Evolutionary conservation across 2,329 filamentous ascomycete species (phyloP).

Genomic region (Hypomyces perniciosus): DNA sequence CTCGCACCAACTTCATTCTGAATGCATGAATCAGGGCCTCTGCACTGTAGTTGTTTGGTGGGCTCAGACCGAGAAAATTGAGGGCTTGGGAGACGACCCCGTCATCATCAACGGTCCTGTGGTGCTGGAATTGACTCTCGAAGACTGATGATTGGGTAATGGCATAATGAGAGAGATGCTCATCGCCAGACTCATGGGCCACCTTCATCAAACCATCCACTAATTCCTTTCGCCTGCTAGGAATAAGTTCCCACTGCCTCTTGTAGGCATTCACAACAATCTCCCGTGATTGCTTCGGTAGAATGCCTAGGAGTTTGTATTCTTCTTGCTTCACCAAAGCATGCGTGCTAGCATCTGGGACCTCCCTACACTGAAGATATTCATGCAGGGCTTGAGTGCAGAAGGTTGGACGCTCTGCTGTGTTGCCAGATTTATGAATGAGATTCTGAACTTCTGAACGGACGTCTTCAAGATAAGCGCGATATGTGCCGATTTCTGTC

Average conservation of each 20-base stretch:
- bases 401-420: constrained; percentile 24
- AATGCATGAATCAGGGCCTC: constrained; percentile 31
- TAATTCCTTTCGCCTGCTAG: constrained; percentile 24
- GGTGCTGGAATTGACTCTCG: constrained; percentile 29
- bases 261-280: constrained; percentile 34
- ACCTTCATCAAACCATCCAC: constrained; percentile 29
- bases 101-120: constrained; percentile 24
- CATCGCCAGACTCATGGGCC: constrained; percentile 30
- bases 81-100: constrained; percentile 28
- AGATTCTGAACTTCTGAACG: constrained; percentile 42
- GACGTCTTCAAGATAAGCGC: constrained; percentile 45
- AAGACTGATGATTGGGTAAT: constrained; percentile 34
- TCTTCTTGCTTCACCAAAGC: constrained; percentile 26
- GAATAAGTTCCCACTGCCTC: constrained; percentile 33
- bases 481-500: constrained; percentile 35
- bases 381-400: constrained; percentile 27
- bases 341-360: constrained; percentile 21
- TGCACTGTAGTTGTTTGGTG: constrained; percentile 30
- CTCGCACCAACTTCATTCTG: constrained; percentile 25
- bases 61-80: constrained; percentile 28
- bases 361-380: constrained; percentile 27
- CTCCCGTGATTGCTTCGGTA: constrained; percentile 31
- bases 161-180: constrained; percentile 31
- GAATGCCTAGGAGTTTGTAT: constrained; percentile 32
- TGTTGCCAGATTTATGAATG: constrained; percentile 30